phyloP scores from a whole-genome alignment of 1,284 basidiomycete genomes.

The Apiotrichum mycotoxinovorans region DNA sequence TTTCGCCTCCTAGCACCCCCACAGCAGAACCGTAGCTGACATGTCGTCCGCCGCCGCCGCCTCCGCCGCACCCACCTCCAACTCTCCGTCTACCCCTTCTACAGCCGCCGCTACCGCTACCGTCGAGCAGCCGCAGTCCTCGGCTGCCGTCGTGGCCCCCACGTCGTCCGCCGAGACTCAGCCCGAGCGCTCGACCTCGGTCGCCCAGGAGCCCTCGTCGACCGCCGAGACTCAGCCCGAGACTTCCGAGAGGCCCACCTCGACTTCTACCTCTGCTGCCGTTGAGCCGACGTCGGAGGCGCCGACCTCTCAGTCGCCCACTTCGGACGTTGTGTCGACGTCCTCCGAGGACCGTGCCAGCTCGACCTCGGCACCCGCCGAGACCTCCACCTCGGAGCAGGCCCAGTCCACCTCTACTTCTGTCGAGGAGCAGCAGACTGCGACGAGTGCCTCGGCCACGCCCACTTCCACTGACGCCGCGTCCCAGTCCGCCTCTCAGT shows the following conservation, averaged over 20 bases:
- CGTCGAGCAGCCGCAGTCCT: too few relatives aligned
- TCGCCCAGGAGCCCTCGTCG: neutral
- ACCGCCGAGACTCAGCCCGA: slow-evolving; percentile 5
- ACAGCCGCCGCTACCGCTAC: neutral
- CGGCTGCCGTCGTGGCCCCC: neutral
- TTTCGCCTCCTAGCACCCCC: too few relatives aligned
- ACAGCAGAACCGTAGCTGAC: neutral
- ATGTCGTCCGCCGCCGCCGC: slow-evolving; percentile 5
- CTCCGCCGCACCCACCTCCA: slow-evolving; percentile 7
- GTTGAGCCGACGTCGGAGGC: neutral
- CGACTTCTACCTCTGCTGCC: slow-evolving; percentile 3
- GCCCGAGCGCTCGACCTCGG: slow-evolving; percentile 10
- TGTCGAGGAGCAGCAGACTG: neutral
- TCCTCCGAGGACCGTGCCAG: neutral
- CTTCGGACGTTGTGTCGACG: neutral
- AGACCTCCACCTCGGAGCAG: neutral
- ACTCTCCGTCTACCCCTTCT: slow-evolving; percentile 1
- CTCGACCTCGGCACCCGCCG: neutral
- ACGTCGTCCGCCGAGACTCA: neutral
- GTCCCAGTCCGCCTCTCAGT: neutral
- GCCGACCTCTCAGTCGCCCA: neutral
- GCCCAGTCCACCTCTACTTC: neutral
- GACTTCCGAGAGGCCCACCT: slow-evolving; percentile 5
- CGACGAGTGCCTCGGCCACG: neutral
- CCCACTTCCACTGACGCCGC: neutral